phyloP scores from a whole-genome alignment of 2,329 filamentous ascomycete species.

The Sporothrix phasma region DNA sequence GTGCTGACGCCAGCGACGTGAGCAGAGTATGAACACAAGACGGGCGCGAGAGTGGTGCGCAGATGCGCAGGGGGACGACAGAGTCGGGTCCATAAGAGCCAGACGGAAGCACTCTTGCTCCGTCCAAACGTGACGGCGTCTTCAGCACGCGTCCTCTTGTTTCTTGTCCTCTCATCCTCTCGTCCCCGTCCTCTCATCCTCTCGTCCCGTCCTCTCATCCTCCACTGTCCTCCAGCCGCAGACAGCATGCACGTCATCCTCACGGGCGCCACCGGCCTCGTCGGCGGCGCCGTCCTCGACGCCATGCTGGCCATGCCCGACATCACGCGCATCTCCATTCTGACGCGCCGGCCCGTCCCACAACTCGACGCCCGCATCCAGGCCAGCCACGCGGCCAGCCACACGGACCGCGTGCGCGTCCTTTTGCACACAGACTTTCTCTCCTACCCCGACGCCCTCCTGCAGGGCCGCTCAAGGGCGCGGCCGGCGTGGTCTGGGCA shows the following conservation, averaged over 20 bases:
- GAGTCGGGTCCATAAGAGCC: too few species aligned
- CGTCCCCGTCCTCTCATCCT: too few species aligned
- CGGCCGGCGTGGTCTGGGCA: slow-evolving; percentile 64
- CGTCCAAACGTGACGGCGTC: too few species aligned
- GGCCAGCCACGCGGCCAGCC: slow-evolving; percentile 34
- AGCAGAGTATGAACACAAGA: too few species aligned
- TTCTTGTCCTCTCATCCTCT: too few species aligned
- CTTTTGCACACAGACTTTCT: slow-evolving; percentile 60
- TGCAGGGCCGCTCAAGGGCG: slow-evolving; percentile 50
- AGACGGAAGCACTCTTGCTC: too few species aligned
- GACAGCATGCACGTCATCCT: slow-evolving; percentile 52
- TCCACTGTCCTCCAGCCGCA: too few species aligned
- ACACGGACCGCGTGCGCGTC: slow-evolving; percentile 43
- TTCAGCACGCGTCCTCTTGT: too few species aligned
- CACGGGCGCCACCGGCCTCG: slow-evolving; percentile 58
- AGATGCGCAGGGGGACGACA: too few species aligned
- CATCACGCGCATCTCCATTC: slow-evolving; percentile 57
- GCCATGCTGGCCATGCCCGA: slow-evolving; percentile 47
- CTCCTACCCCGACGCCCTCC: slow-evolving; percentile 46
- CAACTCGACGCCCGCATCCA: slow-evolving; percentile 42
- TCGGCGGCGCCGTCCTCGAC: slow-evolving; percentile 51
- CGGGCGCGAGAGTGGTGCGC: too few species aligned
- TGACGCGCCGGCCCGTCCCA: slow-evolving; percentile 54
- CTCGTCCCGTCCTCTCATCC: too few species aligned
- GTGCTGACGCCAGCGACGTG: too few species aligned